Conservation (phyloP, 768 basidiomycete genomes). For the Suillus americanus region DNA sequence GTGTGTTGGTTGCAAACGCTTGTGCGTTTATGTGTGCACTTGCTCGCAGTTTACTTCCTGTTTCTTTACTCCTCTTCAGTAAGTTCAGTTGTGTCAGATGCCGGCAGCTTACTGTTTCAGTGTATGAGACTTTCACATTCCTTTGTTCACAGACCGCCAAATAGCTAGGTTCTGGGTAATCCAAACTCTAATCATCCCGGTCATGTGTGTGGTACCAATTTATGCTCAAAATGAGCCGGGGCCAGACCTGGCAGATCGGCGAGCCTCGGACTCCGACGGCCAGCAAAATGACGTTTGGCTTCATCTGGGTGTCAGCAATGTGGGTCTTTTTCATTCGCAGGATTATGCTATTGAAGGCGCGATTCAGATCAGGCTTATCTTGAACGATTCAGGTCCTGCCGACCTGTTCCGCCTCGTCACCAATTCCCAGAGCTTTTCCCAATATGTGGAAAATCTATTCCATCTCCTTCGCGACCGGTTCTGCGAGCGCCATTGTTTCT, state of each 20-base stretch:
- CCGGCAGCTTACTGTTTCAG: no score
- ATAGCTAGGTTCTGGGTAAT: no score
- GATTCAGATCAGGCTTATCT: neutral
- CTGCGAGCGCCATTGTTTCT: neutral
- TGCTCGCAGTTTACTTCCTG: no score
- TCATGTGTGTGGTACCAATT: no score
- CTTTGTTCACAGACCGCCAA: no score
- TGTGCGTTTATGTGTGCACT: neutral
- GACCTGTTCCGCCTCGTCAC: neutral
- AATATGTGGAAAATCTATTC: neutral
- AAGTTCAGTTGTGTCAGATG: no score
- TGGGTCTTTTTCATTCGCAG: neutral
- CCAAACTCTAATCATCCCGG: no score
- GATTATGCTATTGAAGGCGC: neutral
- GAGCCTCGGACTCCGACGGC: neutral
- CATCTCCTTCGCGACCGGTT: neutral
- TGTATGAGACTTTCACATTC: no score
- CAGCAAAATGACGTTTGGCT: neutral
- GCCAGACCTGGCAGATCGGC: no score
- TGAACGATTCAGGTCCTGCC: neutral
- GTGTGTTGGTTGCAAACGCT: no score
- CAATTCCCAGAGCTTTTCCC: neutral
- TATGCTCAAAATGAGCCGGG: no score
- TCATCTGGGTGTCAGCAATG: neutral
- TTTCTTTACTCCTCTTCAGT: no score